A percentile compares a stretch with the other conserved stretches of the same genome.
These are phyloP conservation scores for Naumovozyma castellii DNA, from an alignment of 805 yeast species.

Conservation along the genomic window DNA sequence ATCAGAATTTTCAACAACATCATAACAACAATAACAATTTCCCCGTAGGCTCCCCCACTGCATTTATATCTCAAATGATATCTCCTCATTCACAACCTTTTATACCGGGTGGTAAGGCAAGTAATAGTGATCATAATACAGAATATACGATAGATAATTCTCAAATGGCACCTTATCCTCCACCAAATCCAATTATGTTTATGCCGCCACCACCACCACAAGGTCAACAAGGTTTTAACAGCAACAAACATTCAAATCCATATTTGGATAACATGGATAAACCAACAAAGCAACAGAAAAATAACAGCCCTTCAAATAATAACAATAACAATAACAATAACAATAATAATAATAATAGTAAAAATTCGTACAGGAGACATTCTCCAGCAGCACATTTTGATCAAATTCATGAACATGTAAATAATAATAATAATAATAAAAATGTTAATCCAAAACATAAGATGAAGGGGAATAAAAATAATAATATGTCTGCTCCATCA, in stretches of 20 bases:
- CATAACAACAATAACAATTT: too few relatives aligned
- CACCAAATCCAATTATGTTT: constrained; percentile 4
- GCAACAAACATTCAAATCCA: constrained; percentile 7
- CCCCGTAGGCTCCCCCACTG: constrained; percentile 2
- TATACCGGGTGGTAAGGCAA: background rate
- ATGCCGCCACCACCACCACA: constrained; percentile 8
- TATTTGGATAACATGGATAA: constrained; percentile 5
- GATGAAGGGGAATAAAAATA: background rate
- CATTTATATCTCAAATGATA: constrained; percentile 1
- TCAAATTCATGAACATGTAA: constrained; percentile 3
- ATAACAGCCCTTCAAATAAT: background rate
- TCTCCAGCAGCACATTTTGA: constrained; percentile 3
- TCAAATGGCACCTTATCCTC: too few relatives aligned
- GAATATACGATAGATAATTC: too few relatives aligned
- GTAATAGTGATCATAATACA: background rate
- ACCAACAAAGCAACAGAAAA: background rate
- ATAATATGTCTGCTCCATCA: background rate
- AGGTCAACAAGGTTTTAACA: background rate
- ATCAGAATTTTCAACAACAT: background rate
- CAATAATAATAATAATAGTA: background rate
- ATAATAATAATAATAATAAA: constrained; percentile 3
- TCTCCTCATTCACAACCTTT: constrained; percentile 1
- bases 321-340: background rate
- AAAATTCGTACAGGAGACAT: background rate
- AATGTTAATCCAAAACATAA: constrained; percentile 1